phyloP scores from a whole-genome alignment of 495 filamentous ascomycete genomes.

The Barbatosphaeria neglecta region DNA sequence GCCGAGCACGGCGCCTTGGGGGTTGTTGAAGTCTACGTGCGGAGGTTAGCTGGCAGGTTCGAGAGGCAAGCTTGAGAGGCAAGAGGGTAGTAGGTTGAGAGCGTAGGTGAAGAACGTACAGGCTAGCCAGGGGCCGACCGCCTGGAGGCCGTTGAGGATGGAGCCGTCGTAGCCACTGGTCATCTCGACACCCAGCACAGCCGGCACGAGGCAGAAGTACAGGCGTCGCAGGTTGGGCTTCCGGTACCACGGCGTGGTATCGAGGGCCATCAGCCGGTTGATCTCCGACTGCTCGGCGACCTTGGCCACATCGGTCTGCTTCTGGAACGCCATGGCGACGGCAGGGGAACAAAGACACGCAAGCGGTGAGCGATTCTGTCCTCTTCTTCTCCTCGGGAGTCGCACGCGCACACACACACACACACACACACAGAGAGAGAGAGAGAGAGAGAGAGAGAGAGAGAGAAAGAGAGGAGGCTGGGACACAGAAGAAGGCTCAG shows the following conservation, averaged over 20 bases:
- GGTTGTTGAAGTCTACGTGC: conserved; percentile 7
- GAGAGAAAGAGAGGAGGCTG: background rate
- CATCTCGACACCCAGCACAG: conserved; percentile 6
- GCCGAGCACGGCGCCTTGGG: conserved; percentile 6
- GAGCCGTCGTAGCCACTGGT: conserved; percentile 15
- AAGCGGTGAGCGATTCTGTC: too few relatives aligned
- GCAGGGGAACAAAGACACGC: background rate
- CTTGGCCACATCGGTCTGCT: background rate
- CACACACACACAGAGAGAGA: too few relatives aligned
- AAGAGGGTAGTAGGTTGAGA: background rate
- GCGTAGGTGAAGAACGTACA: background rate
- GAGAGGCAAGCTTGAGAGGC: background rate
- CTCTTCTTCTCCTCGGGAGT: too few relatives aligned
- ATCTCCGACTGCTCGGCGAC: conserved; percentile 1
- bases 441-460: background rate
- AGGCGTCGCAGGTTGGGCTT: conserved; percentile 6
- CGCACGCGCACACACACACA: too few relatives aligned
- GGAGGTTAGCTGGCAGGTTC: too few relatives aligned
- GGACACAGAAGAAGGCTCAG: too few relatives aligned
- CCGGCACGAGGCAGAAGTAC: conserved; percentile 6
- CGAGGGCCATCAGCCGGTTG: conserved; percentile 1
- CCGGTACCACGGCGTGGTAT: conserved; percentile 8
- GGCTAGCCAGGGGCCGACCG: conserved; percentile 22
- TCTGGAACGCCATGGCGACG: background rate
- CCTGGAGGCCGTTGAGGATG: conserved; percentile 38